Evolutionary conservation across 2,329 filamentous ascomycete genomes (phyloP), one percentile per base, ranked within the genome.

Genomic region (Colletotrichum sp.): DNA sequence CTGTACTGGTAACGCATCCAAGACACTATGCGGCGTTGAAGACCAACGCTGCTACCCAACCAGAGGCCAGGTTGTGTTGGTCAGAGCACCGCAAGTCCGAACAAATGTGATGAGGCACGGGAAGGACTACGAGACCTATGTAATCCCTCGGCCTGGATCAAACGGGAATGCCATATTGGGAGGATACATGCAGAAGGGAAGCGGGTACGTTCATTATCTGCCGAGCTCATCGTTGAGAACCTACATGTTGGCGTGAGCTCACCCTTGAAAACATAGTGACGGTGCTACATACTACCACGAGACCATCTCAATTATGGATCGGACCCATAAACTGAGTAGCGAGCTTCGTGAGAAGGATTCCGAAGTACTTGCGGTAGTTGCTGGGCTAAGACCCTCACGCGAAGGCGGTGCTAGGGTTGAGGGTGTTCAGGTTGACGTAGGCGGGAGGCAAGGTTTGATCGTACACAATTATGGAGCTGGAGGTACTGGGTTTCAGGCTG

Each of bases 381-480:
- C 82, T 1, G 82, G 83, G 8, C 76, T 82, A 9, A 76, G 83
- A 8, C 83, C 82, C 2, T 85, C 83, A 3, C 81, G 83, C 2
- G 79, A 82, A 61, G 87, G 87, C 13, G 82, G 85, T 54, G 83
- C 81, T 54, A 83, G 86, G 3, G 84, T 88, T 15, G 87, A 88
- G 76, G 77, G 87, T 11, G 86, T 86, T 62, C 64, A 76, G 11
- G 21, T 81, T 8, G 24, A 68, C 1, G 76, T 83, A 5, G 70
- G 69, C 3, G 81, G 78, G 8, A 34, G 78, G 51, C 74, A 76
- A 18, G 76, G 78, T 2, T 69, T 73, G 1, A 59, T 84, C 13
- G 81, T 86, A 5, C 85, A 86, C 75, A 86, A 86, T 66, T 86
- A 87, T 74, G 86, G 86, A 7, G 85, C 85, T 7, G 84, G 85